Base-by-base conservation (phyloP, 2,329 filamentous ascomycete genomes). In the Scedosporium minutisporum region DNA sequence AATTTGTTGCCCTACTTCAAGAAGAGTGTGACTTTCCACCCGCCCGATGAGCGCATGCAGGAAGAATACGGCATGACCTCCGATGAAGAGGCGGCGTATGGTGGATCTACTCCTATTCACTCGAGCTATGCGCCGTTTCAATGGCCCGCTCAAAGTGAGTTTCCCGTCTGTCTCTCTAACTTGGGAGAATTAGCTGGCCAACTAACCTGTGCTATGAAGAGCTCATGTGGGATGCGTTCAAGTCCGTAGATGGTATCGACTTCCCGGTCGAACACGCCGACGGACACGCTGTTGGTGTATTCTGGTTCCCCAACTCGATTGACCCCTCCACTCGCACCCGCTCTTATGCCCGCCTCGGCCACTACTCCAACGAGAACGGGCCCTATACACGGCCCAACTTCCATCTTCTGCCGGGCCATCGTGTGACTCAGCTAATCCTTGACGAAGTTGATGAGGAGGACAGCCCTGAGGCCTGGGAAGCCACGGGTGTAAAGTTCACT, bases 271-370 rank as follows among this genome's bases (percentile, higher is more conserved):
- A 71, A 46, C 68, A 67, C 1, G 70, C 67, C 1, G 63, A 67
- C 3, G 70, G 71, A n/a, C 63, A 68, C 2, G 65, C 64, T 1
- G 62, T 68, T 0, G 71, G 71, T 1, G 67, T 69, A 6, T 75
- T 71, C 65, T 73, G 72, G 72, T 69, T 67, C 14, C 71, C 71
- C 46, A 71, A 68, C 58, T 70, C 69, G 16, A 67, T 71, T 21
- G 69, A 74, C 38, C 68, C 68, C 0, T 58, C 63, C 18, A 68
- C 68, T 3, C 67, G 67, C 57, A 69, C 67, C 1, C 67, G 71
- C 3, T 72, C 69, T 1, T 71, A 70, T 61, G 66, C 71, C 4
- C 64, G 68, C 10, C 71, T 65, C 38, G 68, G 69, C n/a, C 69
- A 72, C 61, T 72, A 70, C 58, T 68, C 70, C 29, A 66, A 65